phyloP scores from a whole-genome alignment of 768 basidiomycete species.

The Pleurotus salmoneostramineus region DNA sequence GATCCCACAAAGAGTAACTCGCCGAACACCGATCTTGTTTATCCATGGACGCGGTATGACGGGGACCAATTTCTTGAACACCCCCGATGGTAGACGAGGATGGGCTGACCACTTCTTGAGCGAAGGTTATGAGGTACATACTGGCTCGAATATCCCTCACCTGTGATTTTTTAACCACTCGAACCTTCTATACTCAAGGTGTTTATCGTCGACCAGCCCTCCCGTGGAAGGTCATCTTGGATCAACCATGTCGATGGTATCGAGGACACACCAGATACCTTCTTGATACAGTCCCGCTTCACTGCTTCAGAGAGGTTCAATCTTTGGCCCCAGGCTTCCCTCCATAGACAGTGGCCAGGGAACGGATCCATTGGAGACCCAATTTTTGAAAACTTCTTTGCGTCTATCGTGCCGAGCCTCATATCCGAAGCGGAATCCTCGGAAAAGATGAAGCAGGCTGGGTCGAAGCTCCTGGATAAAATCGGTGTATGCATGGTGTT shows the following conservation, averaged over 20 bases:
- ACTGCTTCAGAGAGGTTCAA: constrained; percentile 25
- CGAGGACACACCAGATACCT: constrained; percentile 14
- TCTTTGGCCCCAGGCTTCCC: constrained; percentile 31
- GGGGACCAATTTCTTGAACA: constrained; percentile 28
- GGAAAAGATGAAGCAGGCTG: constrained; percentile 36
- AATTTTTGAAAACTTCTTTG: constrained; percentile 41
- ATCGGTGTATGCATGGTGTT: constrained; percentile 36
- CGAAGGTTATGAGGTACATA: constrained; percentile 26
- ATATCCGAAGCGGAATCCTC: constrained; percentile 29
- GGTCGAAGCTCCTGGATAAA: constrained; percentile 36
- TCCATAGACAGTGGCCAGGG: constrained; percentile 53
- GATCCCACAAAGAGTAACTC: constrained; percentile 20
- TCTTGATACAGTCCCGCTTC: constrained; percentile 23
- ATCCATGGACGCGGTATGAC: constrained; percentile 34
- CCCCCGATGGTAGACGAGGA: constrained; percentile 28
- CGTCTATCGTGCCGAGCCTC: constrained; percentile 36
- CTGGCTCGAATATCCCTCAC: too few relatives aligned
- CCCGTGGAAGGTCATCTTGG: constrained; percentile 33
- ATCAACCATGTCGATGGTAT: constrained; percentile 25
- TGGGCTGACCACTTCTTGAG: constrained; percentile 34
- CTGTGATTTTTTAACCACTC: too few relatives aligned
- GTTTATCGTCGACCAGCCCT: constrained; percentile 35
- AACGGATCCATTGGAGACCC: constrained; percentile 43
- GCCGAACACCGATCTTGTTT: constrained; percentile 22
- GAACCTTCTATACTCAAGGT: constrained; percentile 20